Evolutionary conservation across 2,329 filamentous ascomycete species (phyloP), one percentile per base, ranked within the genome.

Genomic region (Fusarium brachygibbosum): DNA sequence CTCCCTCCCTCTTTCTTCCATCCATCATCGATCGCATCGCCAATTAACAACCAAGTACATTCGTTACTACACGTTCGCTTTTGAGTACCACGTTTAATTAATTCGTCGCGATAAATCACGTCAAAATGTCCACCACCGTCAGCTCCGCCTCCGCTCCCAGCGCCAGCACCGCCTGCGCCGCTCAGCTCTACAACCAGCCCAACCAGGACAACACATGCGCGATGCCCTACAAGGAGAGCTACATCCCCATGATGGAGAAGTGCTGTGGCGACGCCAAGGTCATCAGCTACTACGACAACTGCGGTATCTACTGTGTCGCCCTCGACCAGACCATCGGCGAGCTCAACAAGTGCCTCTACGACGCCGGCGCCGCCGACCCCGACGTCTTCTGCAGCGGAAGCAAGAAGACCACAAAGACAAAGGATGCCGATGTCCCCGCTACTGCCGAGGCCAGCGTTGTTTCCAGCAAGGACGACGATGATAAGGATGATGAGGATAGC

Each of bases 271-370:
- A 77, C 12, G 81, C 83, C 53, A 74, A 80, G 23, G 78, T 85
- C 29, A 74, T 82, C 49, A 76, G 76, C 67, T 86, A 85, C 80
- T 77, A 82, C 71, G 70, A 81, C 73, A 76, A 80, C 71, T 86
- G 85, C 77, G 83, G 82, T 17, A 70, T 85, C 62, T 86, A 86
- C 82, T 86, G 84, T 70, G 80, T 76, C 7, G 76, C 77, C 51
- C 46, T 76, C 23, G 77, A 69, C 67, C 69, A 79, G 76, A 76
- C 70, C 48, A 66, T 74, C 57, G 72, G 48, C 52, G 71, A 78
- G 31, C 74, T 79, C 32, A 50, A 66, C 14, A 40, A 70, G 25
- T 86, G 84, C 67, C 74, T 86, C 16, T 76, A 68, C 49, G 68
- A 75, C 32, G 72, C 82, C 49, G 82, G 82, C 32, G 79, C 79